Base-by-base conservation (phyloP, 306 rosid genomes). In the Hylodesmum podocarpum region DNA sequence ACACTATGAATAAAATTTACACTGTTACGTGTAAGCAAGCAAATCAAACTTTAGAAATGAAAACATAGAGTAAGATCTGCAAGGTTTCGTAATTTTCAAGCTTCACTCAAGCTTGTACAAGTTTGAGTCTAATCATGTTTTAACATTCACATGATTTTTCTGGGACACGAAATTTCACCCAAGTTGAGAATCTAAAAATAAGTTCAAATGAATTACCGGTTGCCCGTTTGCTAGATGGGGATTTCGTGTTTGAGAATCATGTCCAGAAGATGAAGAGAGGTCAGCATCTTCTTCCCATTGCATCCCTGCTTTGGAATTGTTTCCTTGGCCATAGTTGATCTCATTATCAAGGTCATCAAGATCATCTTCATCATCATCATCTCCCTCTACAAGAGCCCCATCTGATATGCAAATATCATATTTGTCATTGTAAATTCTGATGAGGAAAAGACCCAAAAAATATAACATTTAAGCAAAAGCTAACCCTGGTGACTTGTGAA, bases 241-340 rank as follows among this genome's bases (percentile, higher is more conserved):
- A 70, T 89, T 86, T 3, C 90, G 93, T 76, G 84, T 89, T 71
- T 85, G 92, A 89, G 99, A 87, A 83, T 91, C 98, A 71, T 89
- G 97, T 73, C 99, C 93, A 28, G 94, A 86, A 51, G 96, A 96
- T 62, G 99, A 88, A 50, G 97, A 96, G 41, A 91, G 83, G n/a
- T 89, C 98, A 61, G 91, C 88, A 81, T 95, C 98, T 84, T 90
- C 97, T 14, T 86, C 92, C 97, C 98, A 96, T 44, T 83, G 94
- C 50, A 82, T 81, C 81, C 95, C 86, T 1, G 84, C 73, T 78
- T 80, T 82, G 74, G 78, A 63, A 75, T 72, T 85, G 75, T 77
- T 88, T 81, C 92, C 96, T 75, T 83, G 90, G 14, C 82, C 72
- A 55, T 88, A 88, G 72, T 89, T 85, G 87, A 89, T 82, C 84